phyloP scores from a whole-genome alignment of 768 basidiomycete genomes.

The Lactifluus echinatus region DNA sequence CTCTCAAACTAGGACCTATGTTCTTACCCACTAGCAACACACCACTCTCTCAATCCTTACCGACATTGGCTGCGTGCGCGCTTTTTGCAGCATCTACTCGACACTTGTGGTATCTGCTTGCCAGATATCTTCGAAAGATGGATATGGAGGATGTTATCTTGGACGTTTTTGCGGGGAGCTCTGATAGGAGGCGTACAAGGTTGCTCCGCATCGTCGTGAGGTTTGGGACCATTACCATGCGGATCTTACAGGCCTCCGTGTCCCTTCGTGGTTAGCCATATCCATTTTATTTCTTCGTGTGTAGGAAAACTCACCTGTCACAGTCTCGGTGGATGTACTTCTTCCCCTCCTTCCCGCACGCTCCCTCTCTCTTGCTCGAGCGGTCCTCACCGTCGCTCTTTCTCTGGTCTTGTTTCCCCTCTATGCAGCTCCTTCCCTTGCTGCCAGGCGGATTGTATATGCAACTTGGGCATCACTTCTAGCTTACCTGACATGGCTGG shows the following conservation, averaged over 20 bases:
- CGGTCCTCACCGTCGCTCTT: conserved; percentile 34
- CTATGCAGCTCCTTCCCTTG: conserved; percentile 47
- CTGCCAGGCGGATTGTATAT: conserved; percentile 44
- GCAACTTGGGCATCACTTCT: conserved; percentile 51
- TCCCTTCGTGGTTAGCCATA: conserved; percentile 54
- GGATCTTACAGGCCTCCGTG: conserved; percentile 45
- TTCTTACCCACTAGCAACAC: conserved; percentile 40
- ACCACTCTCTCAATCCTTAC: conserved; percentile 44
- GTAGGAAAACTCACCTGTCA: conserved; percentile 16
- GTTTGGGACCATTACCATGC: conserved; percentile 36
- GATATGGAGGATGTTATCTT: conserved; percentile 60
- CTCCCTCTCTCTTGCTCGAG: conserved; percentile 29
- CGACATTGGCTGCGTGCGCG: conserved; percentile 45
- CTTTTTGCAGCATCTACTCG: conserved; percentile 49
- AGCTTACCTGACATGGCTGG: conserved; percentile 55
- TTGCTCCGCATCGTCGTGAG: conserved; percentile 39
- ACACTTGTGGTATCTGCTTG: conserved; percentile 73
- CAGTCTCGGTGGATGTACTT: conserved; percentile 48
- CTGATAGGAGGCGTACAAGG: conserved; percentile 43
- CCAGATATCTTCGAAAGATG: conserved; percentile 55
- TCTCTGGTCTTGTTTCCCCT: conserved; percentile 41
- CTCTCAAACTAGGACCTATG: conserved; percentile 63
- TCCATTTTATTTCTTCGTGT: conserved; percentile 16
- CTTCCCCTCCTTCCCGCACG: conserved; percentile 39
- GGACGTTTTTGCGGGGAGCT: conserved; percentile 47